Base-by-base conservation (phyloP, 768 basidiomycete genomes). In the Daedalea quercina region DNA sequence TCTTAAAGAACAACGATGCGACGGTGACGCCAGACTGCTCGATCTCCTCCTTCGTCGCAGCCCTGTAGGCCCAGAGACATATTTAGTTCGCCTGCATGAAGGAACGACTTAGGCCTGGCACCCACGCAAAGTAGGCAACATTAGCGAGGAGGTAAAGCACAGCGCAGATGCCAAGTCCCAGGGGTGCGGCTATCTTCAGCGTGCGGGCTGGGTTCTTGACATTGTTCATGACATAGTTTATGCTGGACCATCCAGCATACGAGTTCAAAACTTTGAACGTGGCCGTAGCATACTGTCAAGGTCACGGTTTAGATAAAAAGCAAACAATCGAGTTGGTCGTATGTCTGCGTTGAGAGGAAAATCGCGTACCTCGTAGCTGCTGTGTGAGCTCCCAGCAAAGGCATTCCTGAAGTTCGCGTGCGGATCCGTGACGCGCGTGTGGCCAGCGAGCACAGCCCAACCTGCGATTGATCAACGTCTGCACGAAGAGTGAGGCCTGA, bases 281-380 rank as follows among this genome's bases (percentile, higher is more conserved):
- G 2, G 79, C 81, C 0, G 80, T 79, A 0, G 79, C 81, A 51
- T 81, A 84, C 80, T 81, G 48, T n/a, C n/a, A n/a, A n/a, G n/a
- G n/a, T n/a, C n/a, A n/a, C n/a, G n/a, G n/a, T n/a, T n/a, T n/a
- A n/a, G n/a, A n/a, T n/a, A n/a, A n/a, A n/a, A n/a, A n/a, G 35
- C 13, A 11, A 40, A 40, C 40, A 37, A 26, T 17, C 46, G n/a
- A 15, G 33, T 26, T 26, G 24, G 12, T 23, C 6, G 19, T 40
- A 6, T 40, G 6, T 15, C 19, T 15, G 4, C 37, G 17, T 40
- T 20, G 35, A n/a, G 8, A 13, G 41, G 26, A 4, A 20, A 3
- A 24, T 50, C 15, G 53, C 63, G 19, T 46, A 74, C 76, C 22
- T 76, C 76, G 54, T 79, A 77, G 43, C 76, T 73, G 46, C 75